Evolutionary conservation across 2,329 filamentous ascomycete genomes (phyloP).

Genomic region (Cryphonectria japonica): DNA sequence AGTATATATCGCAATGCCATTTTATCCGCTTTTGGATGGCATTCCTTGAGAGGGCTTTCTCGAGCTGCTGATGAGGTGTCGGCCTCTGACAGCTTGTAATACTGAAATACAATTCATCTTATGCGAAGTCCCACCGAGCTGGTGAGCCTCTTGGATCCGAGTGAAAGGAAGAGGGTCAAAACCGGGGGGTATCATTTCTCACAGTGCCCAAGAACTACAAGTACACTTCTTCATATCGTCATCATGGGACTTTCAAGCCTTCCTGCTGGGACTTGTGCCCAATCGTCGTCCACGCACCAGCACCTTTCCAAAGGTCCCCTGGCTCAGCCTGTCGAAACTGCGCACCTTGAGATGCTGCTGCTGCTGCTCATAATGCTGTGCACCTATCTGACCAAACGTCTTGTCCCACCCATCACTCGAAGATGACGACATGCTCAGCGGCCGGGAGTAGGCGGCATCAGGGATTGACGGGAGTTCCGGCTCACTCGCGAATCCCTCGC

Average conservation of each 20-base stretch:
- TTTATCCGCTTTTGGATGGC: neutral
- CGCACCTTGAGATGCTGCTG: conserved; percentile 7
- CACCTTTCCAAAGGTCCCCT: conserved; percentile 21
- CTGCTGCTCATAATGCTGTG: neutral
- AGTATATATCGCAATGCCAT: neutral
- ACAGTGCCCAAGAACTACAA: neutral
- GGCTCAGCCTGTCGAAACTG: conserved; percentile 24
- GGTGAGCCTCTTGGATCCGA: too few relatives aligned
- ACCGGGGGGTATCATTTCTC: neutral
- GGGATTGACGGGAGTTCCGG: conserved; percentile 9
- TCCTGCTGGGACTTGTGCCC: neutral
- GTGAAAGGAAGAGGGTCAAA: neutral
- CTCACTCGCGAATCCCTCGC: neutral
- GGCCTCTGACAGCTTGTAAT: neutral
- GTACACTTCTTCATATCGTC: neutral
- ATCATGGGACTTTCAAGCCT: neutral
- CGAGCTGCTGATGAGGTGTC: neutral
- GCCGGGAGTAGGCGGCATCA: conserved; percentile 9
- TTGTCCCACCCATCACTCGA: neutral
- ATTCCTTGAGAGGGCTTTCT: neutral
- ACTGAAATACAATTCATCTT: neutral
- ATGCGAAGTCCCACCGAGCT: neutral
- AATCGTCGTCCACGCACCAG: neutral
- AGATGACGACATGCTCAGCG: conserved; percentile 9
- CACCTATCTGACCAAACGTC: conserved; percentile 1